Evolutionary conservation across 306 rosid species (phyloP), one percentile per base, ranked within the genome.

Genomic region (Dryas alaskensis): DNA sequence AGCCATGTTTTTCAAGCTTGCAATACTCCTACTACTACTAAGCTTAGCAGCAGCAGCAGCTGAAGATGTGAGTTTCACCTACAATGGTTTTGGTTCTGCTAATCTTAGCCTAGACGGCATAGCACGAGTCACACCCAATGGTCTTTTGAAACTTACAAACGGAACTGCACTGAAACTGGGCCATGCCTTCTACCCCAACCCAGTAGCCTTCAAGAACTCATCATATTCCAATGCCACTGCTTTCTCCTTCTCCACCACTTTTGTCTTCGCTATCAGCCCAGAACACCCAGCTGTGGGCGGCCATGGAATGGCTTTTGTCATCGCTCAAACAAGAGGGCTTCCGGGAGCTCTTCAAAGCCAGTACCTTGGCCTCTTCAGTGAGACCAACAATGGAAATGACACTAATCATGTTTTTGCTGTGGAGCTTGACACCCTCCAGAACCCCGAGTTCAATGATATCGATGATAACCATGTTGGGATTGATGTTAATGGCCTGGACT

Each of bases 391-490:
- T 3, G 65, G 46, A 0, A 75, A 54, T 3, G 1, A 4, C 46
- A 22, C 58, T 42, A 54, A 54, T 11, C 66, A 65, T 25, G 4
- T 75, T 14, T 75, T 75, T 45, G 73, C 73, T 17, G 73, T 75
- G 1, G 79, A 75, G 47, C 46, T 75, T 46, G 72, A 75, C 19
- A 54, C 79, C 6, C 3, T 53, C 4, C 22, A 13, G 8, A 31
- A 14, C 58, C 8, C 19, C 9, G 73, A 11, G 47, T 3, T 65
- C 7, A 17, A 10, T 2, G 79, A 75, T 13, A 44, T 13, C 3
- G n/a, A 75, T 4, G 9, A 53, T 13, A 66, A 75, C 60, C 79
- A 75, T 54, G 73, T 75, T 9, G 73, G 72, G 16, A 75, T 65
- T 12, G 65, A 75, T 42, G 12, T 75, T 2, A 65, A 75, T 25